Evolutionary conservation across 176 grass and related monocot genomes (phyloP).

Genomic region (Musa schizocarpa): DNA sequence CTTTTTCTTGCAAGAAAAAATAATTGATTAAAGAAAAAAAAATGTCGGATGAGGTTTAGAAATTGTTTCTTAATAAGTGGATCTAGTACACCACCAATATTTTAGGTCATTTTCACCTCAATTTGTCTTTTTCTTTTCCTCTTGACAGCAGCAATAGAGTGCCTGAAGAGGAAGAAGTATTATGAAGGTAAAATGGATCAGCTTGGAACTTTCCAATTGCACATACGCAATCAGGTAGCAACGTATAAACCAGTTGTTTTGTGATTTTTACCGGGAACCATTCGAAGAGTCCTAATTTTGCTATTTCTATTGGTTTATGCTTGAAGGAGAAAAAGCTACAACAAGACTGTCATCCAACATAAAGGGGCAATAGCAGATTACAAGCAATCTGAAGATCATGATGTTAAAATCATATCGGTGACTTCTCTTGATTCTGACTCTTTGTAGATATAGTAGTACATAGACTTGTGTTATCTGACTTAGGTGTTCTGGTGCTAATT

Average conservation of each 20-base stretch:
- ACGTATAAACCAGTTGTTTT: not conserved
- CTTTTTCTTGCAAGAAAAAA: not conserved
- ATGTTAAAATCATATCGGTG: not conserved
- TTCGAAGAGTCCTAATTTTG: not conserved
- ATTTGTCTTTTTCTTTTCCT: not conserved
- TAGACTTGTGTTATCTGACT: not conserved
- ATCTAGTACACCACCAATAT: not conserved
- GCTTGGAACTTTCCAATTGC: slow-evolving; percentile 57
- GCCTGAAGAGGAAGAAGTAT: slow-evolving; percentile 88
- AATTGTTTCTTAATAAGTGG: not conserved
- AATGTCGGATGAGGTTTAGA: too few relatives aligned
- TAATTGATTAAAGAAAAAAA: too few relatives aligned
- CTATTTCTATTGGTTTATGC: not conserved
- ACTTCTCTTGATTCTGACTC: not conserved
- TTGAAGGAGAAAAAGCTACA: not conserved
- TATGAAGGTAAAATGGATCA: slow-evolving; percentile 78
- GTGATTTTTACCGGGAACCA: not conserved
- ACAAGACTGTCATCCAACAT: not conserved
- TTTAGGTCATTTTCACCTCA: not conserved
- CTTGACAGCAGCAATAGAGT: slow-evolving; percentile 48
- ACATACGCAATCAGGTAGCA: slow-evolving; percentile 49
- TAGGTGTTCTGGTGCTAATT: not conserved
- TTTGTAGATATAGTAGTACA: not conserved
- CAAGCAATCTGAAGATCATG: not conserved
- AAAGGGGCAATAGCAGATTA: not conserved